Evolutionary conservation across 495 filamentous ascomycete species (phyloP), one percentile per base, ranked within the genome.

Genomic region (Darksidea phi): DNA sequence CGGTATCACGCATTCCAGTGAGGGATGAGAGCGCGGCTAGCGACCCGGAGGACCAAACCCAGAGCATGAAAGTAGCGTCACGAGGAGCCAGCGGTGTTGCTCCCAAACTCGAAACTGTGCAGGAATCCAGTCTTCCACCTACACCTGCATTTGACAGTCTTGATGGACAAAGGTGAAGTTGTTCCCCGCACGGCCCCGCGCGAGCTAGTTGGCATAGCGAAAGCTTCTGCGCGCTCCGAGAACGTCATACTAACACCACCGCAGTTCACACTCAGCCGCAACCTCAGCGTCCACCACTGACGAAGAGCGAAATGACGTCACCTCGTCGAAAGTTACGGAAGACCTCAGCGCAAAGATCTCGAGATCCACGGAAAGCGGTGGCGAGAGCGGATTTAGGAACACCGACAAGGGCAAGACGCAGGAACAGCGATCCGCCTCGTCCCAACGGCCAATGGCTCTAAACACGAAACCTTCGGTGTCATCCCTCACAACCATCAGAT

Each of bases 41-140:
- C 36, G 82, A 84, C 51, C 68, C 71, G 61, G 83, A 88, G 62
- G 86, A 86, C 32, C 68, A 68, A 47, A 61, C 78, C 13, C 72
- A 75, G 45, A 73, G 81, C 17, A 85, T 84, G 48, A 84, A 85
- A 74, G 77, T 78, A 68, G 86, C 85, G 37, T 84, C 85, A 49
- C 85, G 91, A 70, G 85, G 82, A 23, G 77, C 76, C 46, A 87
- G 84, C 67, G 86, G 85, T 52, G 82, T 80, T 61, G 80, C 81
- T 20, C 84, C 88, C 17, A 84, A 83, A 42, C 77, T 98, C 52
- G 94, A 95, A 73, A 98, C 94, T 0, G 94, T 98, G 26, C 87
- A 96, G 71, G 94, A 98, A 76, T 85, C 85, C 48, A 95, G 90
- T 73, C 81, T 89, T 62, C 87, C 91, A 25, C 83, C 84, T 25